These are phyloP conservation scores for Bromus sterilis DNA, from an alignment of 176 grass and related monocot genomes.

Conservation along the genomic window DNA sequence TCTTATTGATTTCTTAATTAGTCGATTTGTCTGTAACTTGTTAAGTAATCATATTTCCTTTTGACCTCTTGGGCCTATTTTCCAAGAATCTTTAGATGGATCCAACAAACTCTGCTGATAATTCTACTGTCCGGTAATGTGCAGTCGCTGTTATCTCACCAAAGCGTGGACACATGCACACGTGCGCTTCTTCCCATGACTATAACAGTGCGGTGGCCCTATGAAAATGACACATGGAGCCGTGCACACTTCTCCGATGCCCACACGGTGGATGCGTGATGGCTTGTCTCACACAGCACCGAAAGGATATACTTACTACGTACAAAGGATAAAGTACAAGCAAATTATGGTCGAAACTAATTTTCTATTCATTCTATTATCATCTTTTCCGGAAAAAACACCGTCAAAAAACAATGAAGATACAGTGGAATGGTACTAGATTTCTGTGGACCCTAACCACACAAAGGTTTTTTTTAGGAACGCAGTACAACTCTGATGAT, in stretches of 20 bases:
- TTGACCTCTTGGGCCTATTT: not conserved
- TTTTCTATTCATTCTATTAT: not conserved
- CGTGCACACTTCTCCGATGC: not conserved
- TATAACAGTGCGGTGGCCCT: slow-evolving; percentile 1
- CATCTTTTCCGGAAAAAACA: not conserved
- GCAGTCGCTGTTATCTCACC: slow-evolving; percentile 15
- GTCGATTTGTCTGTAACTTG: not conserved
- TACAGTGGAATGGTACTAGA: no score
- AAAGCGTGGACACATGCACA: slow-evolving; percentile 15
- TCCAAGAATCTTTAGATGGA: not conserved
- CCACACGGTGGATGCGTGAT: not conserved
- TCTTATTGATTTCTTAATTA: not conserved
- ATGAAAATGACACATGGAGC: not conserved
- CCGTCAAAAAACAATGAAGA: not conserved
- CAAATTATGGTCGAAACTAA: not conserved
- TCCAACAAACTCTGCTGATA: slow-evolving; percentile 7
- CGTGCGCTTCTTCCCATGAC: not conserved
- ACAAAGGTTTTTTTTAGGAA: no score
- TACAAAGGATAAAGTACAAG: no score
- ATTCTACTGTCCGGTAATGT: slow-evolving; percentile 12
- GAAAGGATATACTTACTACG: no score
- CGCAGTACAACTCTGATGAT: no score
- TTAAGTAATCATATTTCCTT: not conserved
- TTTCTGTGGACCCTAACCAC: no score
- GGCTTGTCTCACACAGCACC: not conserved